Percentiles rank a stretch among this genome's conserved stretches.
These are phyloP conservation scores for Neurospora sp. DNA, from an alignment of 495 filamentous ascomycete genomes.

Conservation along the genomic window DNA sequence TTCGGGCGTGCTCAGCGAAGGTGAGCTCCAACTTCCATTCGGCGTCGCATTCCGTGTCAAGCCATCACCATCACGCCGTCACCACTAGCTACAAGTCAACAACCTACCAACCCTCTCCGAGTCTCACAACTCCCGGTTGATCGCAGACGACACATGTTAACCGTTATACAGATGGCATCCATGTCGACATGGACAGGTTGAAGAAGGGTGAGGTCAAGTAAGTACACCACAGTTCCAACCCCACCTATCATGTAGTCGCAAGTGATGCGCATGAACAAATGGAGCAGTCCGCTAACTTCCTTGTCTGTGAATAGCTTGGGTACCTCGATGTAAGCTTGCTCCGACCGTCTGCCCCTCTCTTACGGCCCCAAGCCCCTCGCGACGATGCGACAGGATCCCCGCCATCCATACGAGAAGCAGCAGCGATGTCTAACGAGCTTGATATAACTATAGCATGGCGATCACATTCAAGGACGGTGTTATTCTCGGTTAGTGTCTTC, in stretches of 20 bases:
- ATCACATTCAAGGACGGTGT: conserved; percentile 98
- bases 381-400: conserved; percentile 1
- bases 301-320: conserved; percentile 53
- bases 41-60: not conserved
- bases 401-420: not conserved
- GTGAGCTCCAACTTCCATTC: conserved; percentile 25
- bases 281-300: conserved; percentile 7
- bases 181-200: conserved; percentile 88
- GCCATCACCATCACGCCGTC: not conserved
- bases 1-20: conserved; percentile 64
- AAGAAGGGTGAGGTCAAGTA: conserved; percentile 58
- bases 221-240: conserved; percentile 21
- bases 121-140: not conserved
- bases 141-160: conserved; percentile 2
- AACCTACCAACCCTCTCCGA: not conserved
- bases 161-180: conserved; percentile 74
- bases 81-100: not conserved
- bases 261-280: not conserved
- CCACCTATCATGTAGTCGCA: not conserved
- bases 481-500: conserved; percentile 57
- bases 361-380: conserved; percentile 1
- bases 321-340: conserved; percentile 80
- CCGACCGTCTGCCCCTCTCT: conserved; percentile 2
- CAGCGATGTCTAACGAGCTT: conserved; percentile 11
- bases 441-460: conserved; percentile 51